These are phyloP conservation scores for Gossypium anomalum DNA, from an alignment of 345 rosid genomes.

Conservation along the genomic window DNA sequence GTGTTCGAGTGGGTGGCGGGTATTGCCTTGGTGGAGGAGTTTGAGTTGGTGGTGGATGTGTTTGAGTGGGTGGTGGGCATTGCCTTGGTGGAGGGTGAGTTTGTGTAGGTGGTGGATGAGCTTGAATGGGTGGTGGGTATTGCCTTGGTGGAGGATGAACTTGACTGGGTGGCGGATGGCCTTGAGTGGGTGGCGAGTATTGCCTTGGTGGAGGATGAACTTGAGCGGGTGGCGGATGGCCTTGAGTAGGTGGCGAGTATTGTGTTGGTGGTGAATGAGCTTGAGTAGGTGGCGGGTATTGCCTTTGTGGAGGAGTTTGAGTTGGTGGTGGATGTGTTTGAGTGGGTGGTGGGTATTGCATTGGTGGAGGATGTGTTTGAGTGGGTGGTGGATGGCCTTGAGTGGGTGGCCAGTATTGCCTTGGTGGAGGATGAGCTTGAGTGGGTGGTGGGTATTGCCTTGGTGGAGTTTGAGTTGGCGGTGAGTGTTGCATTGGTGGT, in stretches of 20 bases:
- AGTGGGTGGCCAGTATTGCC: no score
- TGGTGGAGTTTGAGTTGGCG: background rate
- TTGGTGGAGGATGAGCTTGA: no score
- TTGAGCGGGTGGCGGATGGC: background rate
- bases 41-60: no score
- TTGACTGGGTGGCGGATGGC: background rate
- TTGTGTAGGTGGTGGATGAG: background rate
- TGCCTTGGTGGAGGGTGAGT: no score
- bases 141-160: background rate
- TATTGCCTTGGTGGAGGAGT: no score
- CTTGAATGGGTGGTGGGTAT: background rate
- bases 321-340: background rate
- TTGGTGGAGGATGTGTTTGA: background rate
- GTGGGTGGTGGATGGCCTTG: no score
- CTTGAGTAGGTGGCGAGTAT: background rate
- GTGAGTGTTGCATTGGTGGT: background rate
- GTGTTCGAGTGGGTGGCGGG: no score
- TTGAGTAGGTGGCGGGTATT: background rate
- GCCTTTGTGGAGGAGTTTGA: no score
- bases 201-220: background rate
- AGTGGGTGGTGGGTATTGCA: background rate
- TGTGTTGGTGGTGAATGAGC: no score
- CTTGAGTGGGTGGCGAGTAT: slow-evolving; percentile 13
- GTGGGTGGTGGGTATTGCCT: no score
- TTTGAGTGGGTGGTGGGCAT: no score